A percentile compares a stretch with the other conserved stretches of the same genome.
phyloP scores from a whole-genome alignment of 73 alveolate genomes.

The Stentor roeselii region DNA sequence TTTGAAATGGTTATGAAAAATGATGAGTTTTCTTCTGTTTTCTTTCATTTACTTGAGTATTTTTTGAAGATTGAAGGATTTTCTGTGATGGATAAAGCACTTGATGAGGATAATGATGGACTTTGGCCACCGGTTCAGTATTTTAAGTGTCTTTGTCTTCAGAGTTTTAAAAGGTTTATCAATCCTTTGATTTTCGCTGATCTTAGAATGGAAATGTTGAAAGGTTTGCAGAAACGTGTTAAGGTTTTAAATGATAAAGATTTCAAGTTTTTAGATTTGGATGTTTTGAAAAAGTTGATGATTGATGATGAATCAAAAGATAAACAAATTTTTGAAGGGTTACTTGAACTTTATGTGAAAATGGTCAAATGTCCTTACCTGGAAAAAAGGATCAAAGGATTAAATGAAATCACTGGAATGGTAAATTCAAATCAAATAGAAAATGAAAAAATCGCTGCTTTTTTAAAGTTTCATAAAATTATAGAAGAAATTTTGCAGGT shows the following conservation, averaged over 20 bases:
- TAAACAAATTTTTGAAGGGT: neutral
- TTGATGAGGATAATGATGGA: conserved; percentile 23
- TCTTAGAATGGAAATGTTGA: conserved; percentile 28
- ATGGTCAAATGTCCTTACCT: conserved; percentile 58
- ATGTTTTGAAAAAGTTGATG: conserved; percentile 22
- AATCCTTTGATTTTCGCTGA: conserved; percentile 33
- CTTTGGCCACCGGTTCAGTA: conserved; percentile 28
- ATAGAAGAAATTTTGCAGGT: neutral
- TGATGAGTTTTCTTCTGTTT: neutral
- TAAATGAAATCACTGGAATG: conserved; percentile 57
- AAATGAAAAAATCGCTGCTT: neutral
- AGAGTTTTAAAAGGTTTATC: conserved; percentile 16
- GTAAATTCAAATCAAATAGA: neutral
- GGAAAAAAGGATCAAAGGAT: conserved; percentile 70
- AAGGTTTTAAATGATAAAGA: conserved; percentile 38
- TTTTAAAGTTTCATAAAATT: neutral
- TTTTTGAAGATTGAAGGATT: conserved; percentile 54
- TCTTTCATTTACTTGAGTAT: conserved; percentile 43
- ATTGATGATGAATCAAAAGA: neutral
- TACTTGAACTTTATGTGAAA: conserved; percentile 50
- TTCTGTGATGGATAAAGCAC: conserved; percentile 31
- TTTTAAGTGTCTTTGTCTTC: conserved; percentile 39
- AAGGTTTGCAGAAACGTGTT: conserved; percentile 33
- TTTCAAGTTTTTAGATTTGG: conserved; percentile 38
- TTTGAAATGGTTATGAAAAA: neutral